Percentiles rank a stretch among this genome's conserved stretches.
Evolutionary conservation across 305 asterid genomes (phyloP).

Genomic region (Coffea humblotiana): DNA sequence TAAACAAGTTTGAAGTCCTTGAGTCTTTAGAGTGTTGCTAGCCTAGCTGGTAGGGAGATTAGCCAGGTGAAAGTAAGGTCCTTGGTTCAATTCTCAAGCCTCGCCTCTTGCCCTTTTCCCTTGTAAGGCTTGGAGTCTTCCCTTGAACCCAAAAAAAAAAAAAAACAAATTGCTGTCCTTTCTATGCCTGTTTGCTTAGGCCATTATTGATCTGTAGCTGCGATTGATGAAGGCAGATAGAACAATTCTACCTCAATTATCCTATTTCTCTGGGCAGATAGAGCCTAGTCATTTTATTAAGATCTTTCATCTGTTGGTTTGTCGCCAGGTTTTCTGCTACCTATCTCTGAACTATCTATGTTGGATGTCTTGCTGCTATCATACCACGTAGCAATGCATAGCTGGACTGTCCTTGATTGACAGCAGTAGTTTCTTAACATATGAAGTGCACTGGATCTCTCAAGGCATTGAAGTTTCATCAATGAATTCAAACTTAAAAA

Average conservation of each 20-base stretch:
- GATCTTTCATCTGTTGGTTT: neutral
- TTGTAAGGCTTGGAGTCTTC: too few species aligned
- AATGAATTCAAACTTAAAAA: neutral
- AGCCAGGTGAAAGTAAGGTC: too few species aligned
- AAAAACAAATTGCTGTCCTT: neutral
- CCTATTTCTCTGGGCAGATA: neutral
- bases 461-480: neutral
- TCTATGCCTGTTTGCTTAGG: neutral
- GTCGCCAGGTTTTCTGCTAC: neutral
- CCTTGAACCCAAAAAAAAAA: too few species aligned
- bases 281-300: neutral
- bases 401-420: neutral
- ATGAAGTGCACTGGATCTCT: neutral
- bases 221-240: neutral
- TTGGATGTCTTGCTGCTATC: slow-evolving; percentile 1
- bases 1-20: neutral
- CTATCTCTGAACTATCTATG: neutral
- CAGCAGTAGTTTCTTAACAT: neutral
- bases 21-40: neutral
- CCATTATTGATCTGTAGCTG: neutral
- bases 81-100: too few species aligned
- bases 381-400: too few species aligned
- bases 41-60: too few species aligned
- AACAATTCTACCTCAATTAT: neutral
- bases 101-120: too few species aligned